These are phyloP conservation scores for Neocucurbitaria cava DNA, from an alignment of 2,329 filamentous ascomycete genomes.

Conservation along the genomic window DNA sequence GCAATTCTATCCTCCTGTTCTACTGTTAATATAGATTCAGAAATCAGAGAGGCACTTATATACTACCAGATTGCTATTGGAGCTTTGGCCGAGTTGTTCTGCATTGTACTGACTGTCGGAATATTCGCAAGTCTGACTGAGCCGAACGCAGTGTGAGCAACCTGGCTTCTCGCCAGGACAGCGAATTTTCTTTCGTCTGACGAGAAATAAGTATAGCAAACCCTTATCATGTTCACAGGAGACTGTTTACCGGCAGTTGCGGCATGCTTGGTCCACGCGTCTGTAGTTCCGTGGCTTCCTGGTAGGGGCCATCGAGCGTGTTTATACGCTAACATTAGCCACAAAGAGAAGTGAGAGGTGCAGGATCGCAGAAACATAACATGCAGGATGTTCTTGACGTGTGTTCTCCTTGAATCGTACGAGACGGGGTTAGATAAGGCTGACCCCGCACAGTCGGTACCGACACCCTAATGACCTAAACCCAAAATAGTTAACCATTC, in stretches of 20 bases:
- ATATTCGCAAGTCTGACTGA: not conserved
- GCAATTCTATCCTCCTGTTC: not conserved
- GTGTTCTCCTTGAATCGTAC: not conserved
- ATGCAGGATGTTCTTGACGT: not conserved
- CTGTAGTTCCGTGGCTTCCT: conserved; percentile 1
- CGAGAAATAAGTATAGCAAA: not conserved
- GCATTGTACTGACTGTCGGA: not conserved
- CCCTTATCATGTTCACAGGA: no score
- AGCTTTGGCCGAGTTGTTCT: not conserved
- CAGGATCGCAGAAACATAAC: not conserved
- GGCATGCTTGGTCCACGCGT: conserved; percentile 1
- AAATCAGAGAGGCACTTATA: not conserved
- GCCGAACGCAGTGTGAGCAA: not conserved
- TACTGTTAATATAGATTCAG: not conserved
- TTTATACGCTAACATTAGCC: not conserved
- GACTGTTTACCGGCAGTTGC: not conserved
- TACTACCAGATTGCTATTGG: not conserved
- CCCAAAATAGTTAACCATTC: not conserved
- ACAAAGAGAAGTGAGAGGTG: not conserved
- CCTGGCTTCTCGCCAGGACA: conserved; percentile 1
- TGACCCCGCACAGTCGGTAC: not conserved
- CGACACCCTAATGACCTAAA: no score
- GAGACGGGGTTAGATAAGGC: not conserved
- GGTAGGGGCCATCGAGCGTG: not conserved
- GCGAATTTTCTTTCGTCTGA: conserved; percentile 1